Conservation (phyloP, 192 early-diverging fungal genomes). For the Coemansia sp. region DNA sequence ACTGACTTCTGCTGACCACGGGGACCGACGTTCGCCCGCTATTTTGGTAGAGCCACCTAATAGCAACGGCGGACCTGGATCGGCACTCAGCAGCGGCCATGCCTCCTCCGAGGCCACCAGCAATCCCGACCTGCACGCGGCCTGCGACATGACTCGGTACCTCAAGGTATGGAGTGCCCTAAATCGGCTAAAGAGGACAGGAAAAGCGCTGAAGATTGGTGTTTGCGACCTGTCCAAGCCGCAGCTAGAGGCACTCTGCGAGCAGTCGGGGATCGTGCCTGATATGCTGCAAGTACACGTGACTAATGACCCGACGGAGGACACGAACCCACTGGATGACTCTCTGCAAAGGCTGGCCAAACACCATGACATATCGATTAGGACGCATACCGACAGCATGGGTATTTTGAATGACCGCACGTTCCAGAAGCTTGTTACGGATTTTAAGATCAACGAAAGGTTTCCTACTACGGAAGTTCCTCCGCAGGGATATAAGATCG, state of each 20-base stretch:
- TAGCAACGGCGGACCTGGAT: neutral
- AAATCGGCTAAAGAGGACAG: slow-evolving; percentile 16
- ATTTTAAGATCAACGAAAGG: slow-evolving; percentile 49
- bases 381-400: slow-evolving; percentile 37
- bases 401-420: slow-evolving; percentile 35
- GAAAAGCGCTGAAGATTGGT: slow-evolving; percentile 37
- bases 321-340: slow-evolving; percentile 4
- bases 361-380: slow-evolving; percentile 20
- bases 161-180: slow-evolving; percentile 38
- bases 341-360: slow-evolving; percentile 25
- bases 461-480: slow-evolving; percentile 53
- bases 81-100: neutral
- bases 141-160: slow-evolving; percentile 33
- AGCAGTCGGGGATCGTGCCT: slow-evolving; percentile 18
- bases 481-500: slow-evolving; percentile 44
- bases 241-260: slow-evolving; percentile 35
- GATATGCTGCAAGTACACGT: slow-evolving; percentile 50
- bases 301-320: slow-evolving; percentile 7
- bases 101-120: neutral
- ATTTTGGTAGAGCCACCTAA: neutral
- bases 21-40: neutral
- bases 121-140: neutral
- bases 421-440: slow-evolving; percentile 42
- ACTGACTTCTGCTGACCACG: neutral
- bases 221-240: slow-evolving; percentile 29